Base-by-base conservation (phyloP, 768 basidiomycete genomes). In the Naganishia vaughanmartiniae region DNA sequence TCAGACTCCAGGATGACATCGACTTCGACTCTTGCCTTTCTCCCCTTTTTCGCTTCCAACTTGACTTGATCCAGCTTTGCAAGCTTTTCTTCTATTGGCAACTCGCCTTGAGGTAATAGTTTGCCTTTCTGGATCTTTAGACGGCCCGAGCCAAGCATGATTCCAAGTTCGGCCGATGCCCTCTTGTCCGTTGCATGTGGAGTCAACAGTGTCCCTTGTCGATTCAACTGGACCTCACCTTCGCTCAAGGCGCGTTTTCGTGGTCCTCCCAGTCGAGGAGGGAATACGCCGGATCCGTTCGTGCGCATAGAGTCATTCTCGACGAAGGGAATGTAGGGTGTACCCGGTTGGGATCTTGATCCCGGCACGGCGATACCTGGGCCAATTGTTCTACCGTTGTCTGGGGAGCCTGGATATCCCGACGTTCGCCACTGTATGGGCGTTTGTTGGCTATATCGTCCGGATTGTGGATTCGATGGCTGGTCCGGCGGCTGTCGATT, bases 1-100 rank as follows among this genome's bases (percentile, higher is more conserved):
- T 90, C 86, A 73, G 86, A 87, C 71, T 90, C 87, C 36, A 92
- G 84, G n/a, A 87, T 81, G 48, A 95, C 87, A 74, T 94, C 91
- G 14, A 94, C 83, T 78, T 90, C 89, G 0, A 94, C 89, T 65
- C 91, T 88, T 10, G 91, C 87, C 28, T 81, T 81, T 39, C 85
- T 68, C 53, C 78, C 79, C 65, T 77, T 79, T 4, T 75, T 77
- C 11, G 80, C 81, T 55, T 82, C 87, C 17, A 86, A 77, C 75
- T 87, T 88, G 5, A 90, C 88, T 75, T 90, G 89, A 79, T 91
- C 91, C 46, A 92, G 11, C 26, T 72, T 70, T 24, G 67, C 68
- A 30, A 74, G 31, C 54, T 65, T 60, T 28, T 74, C 73, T 31
- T 63, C 77, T 42, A 69, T 70, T 66, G 69, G 71, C 24, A 67